A percentile compares a stretch with the other conserved stretches of the same genome.
phyloP scores from a whole-genome alignment of 768 basidiomycete species.

The Rhodotorula taiwanensis region DNA sequence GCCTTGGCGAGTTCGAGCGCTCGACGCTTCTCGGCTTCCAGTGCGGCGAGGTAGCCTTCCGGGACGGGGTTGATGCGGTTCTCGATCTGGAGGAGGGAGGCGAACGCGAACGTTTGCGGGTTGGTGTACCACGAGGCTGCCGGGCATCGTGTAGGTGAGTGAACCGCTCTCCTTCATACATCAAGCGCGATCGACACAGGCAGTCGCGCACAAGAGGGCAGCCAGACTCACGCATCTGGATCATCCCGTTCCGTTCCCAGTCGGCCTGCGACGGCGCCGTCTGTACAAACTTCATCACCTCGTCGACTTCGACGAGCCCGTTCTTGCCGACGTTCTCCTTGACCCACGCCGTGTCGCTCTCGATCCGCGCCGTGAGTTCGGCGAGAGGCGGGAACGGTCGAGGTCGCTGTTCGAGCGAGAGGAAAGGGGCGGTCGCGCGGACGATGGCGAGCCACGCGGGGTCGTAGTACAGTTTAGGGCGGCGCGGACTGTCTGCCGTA shows the following conservation, averaged over 20 bases:
- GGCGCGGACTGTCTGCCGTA: too few relatives aligned
- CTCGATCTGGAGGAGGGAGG: conserved; percentile 65
- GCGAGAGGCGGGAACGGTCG: conserved; percentile 57
- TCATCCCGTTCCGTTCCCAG: conserved; percentile 48
- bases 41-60: conserved; percentile 18
- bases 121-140: conserved; percentile 73
- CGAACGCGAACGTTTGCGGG: conserved; percentile 82
- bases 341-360: conserved; percentile 63
- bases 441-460: conserved; percentile 91
- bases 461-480: conserved; percentile 58
- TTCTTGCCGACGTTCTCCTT: conserved; percentile 43
- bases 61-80: conserved; percentile 60
- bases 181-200: too few relatives aligned
- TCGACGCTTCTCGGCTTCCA: neutral
- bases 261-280: conserved; percentile 50
- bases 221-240: conserved; percentile 46
- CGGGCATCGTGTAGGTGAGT: too few relatives aligned
- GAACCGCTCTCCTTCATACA: too few relatives aligned
- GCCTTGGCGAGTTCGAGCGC: conserved; percentile 16
- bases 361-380: conserved; percentile 51
- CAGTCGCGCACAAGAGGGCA: too few relatives aligned
- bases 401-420: conserved; percentile 56
- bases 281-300: conserved; percentile 60
- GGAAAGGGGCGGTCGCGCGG: conserved; percentile 72
- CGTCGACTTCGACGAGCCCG: conserved; percentile 48